Conservation (phyloP, 2,329 filamentous ascomycete species). For the Pestalotiopsis sp. region DNA sequence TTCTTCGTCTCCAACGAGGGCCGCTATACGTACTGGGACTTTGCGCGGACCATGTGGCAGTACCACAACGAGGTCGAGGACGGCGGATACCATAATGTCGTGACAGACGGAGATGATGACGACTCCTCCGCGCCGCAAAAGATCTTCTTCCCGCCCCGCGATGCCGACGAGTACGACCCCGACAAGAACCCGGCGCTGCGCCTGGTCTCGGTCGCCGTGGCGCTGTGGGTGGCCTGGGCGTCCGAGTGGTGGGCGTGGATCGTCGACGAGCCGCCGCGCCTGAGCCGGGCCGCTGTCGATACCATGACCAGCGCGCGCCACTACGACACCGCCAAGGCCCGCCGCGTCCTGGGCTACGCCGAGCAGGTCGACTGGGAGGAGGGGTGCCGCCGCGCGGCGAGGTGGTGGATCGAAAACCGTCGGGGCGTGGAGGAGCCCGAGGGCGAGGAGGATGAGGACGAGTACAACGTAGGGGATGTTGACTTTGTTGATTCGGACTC, state of each 20-base stretch:
- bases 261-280: neutral
- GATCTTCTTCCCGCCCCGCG: neutral
- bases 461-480: neutral
- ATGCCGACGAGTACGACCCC: neutral
- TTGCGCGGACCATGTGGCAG: slow-evolving; percentile 4
- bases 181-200: neutral
- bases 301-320: neutral
- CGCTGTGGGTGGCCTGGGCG: slow-evolving; percentile 1
- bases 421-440: neutral
- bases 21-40: neutral
- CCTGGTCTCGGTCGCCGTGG: neutral
- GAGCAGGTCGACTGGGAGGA: slow-evolving; percentile 6
- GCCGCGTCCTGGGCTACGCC: neutral
- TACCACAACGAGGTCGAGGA: neutral
- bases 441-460: neutral
- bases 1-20: slow-evolving; percentile 10
- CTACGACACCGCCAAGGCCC: neutral
- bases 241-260: slow-evolving; percentile 8
- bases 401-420: neutral
- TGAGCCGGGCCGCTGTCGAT: neutral
- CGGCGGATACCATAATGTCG: neutral
- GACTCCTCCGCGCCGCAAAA: neutral
- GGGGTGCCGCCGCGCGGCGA: slow-evolving; percentile 4
- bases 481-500: neutral
- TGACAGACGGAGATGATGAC: neutral